These are phyloP conservation scores for Populus ilicifolia DNA, from an alignment of 345 rosid species.

Conservation along the genomic window DNA sequence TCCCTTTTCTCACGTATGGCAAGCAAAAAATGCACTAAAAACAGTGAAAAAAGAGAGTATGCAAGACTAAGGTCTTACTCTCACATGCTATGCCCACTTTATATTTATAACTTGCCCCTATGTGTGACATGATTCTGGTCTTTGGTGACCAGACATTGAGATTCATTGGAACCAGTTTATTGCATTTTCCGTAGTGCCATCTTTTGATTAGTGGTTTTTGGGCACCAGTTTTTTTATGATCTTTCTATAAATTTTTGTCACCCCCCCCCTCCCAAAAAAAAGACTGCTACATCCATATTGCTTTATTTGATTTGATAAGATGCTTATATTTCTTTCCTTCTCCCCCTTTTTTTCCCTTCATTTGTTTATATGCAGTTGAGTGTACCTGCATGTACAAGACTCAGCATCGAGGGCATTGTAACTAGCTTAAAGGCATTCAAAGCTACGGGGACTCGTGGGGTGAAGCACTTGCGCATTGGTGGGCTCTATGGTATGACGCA, in stretches of 20 bases:
- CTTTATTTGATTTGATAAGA: neutral
- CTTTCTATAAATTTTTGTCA: neutral
- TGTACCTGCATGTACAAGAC: constrained; percentile 84
- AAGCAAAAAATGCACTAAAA: neutral
- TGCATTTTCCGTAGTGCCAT: neutral
- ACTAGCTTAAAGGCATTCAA: constrained; percentile 56
- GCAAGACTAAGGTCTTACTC: neutral
- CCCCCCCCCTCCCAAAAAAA: no score
- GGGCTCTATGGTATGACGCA: constrained; percentile 69
- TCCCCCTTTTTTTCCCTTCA: neutral
- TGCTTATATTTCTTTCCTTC: neutral
- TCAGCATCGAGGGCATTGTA: constrained; percentile 63
- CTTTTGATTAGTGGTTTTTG: neutral
- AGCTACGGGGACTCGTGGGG: constrained; percentile 38
- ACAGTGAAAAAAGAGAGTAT: neutral
- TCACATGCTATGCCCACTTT: neutral
- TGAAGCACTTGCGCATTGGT: constrained; percentile 75
- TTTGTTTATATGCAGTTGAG: constrained; percentile 51
- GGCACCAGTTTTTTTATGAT: neutral
- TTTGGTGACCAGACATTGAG: neutral
- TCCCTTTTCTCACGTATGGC: neutral
- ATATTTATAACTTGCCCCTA: neutral
- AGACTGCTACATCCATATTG: neutral
- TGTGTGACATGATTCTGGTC: neutral
- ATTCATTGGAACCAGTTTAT: neutral